phyloP scores from a whole-genome alignment of 2,329 filamentous ascomycete species.

The Aspergillus tubingensis region DNA sequence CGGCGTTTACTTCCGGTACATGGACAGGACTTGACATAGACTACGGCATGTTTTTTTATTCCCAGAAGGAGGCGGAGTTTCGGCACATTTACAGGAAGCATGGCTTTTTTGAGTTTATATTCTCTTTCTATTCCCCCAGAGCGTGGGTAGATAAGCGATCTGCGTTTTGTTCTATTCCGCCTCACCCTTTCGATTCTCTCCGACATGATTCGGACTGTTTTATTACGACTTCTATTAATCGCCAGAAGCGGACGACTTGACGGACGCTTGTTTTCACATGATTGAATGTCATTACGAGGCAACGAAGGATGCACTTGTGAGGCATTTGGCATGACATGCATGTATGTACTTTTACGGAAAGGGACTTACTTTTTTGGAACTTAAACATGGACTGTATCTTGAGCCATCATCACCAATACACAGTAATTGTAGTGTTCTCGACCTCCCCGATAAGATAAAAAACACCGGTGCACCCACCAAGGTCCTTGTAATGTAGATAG shows the following conservation, averaged over 20 bases:
- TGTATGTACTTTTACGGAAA: slow-evolving; percentile 16
- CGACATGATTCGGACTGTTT: slow-evolving; percentile 7
- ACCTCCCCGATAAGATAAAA: neutral
- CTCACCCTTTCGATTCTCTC: neutral
- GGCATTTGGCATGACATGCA: slow-evolving; percentile 11
- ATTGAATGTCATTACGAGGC: slow-evolving; percentile 17
- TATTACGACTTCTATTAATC: slow-evolving; percentile 1
- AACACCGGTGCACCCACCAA: neutral
- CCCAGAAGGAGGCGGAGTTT: slow-evolving; percentile 24
- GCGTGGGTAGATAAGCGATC: slow-evolving; percentile 20
- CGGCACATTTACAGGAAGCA: slow-evolving; percentile 15
- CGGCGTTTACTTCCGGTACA: slow-evolving; percentile 3
- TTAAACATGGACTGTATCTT: slow-evolving; percentile 1
- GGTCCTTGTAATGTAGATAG: neutral
- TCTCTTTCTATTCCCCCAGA: slow-evolving; percentile 5
- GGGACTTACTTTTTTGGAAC: slow-evolving; percentile 6
- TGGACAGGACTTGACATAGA: slow-evolving; percentile 24
- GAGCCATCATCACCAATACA: too few relatives aligned
- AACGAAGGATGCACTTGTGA: slow-evolving; percentile 15
- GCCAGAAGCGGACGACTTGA: neutral
- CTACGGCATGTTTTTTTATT: slow-evolving; percentile 21
- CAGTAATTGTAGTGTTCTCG: too few relatives aligned
- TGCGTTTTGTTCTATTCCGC: slow-evolving; percentile 10
- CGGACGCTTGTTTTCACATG: slow-evolving; percentile 9
- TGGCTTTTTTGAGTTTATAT: slow-evolving; percentile 6